phyloP scores from a whole-genome alignment of 257 asterid genomes.

The Linderniella brevidens region DNA sequence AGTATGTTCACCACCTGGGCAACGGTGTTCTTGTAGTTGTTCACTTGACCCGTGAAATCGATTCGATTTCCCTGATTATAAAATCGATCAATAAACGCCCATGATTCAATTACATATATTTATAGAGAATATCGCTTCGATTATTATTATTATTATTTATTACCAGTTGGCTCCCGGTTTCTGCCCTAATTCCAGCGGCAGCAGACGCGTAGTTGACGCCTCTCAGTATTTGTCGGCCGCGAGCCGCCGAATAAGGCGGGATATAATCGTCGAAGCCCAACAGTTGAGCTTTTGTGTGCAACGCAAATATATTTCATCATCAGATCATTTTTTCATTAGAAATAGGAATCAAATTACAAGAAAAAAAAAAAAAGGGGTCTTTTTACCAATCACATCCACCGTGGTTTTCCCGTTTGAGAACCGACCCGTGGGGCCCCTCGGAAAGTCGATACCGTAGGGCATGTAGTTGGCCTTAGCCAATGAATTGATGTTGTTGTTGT shows the following conservation, averaged over 20 bases:
- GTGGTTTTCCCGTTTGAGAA: conserved; percentile 52
- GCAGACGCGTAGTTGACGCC: conserved; percentile 85
- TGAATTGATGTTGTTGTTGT: conserved; percentile 39
- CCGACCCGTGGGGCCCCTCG: conserved; percentile 49
- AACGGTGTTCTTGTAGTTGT: conserved; percentile 27
- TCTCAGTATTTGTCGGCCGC: conserved; percentile 36
- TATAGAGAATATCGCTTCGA: background rate
- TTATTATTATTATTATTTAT: background rate
- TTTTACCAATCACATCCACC: conserved; percentile 35
- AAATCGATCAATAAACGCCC: background rate
- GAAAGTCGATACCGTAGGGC: conserved; percentile 55
- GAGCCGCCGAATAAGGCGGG: conserved; percentile 38
- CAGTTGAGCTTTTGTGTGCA: conserved; percentile 29
- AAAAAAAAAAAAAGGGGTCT: background rate
- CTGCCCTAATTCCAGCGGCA: conserved; percentile 68
- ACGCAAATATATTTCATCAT: background rate
- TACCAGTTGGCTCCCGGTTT: conserved; percentile 81
- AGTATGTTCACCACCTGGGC: conserved; percentile 17
- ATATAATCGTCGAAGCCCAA: conserved; percentile 42
- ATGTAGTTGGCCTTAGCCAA: conserved; percentile 47
- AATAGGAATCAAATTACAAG: background rate
- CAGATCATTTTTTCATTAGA: background rate
- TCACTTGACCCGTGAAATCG: conserved; percentile 26
- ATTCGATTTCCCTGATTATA: conserved; percentile 24
- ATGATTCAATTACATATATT: background rate